Base-by-base conservation (phyloP, 768 basidiomycete species). In the Mycena indigotica region DNA sequence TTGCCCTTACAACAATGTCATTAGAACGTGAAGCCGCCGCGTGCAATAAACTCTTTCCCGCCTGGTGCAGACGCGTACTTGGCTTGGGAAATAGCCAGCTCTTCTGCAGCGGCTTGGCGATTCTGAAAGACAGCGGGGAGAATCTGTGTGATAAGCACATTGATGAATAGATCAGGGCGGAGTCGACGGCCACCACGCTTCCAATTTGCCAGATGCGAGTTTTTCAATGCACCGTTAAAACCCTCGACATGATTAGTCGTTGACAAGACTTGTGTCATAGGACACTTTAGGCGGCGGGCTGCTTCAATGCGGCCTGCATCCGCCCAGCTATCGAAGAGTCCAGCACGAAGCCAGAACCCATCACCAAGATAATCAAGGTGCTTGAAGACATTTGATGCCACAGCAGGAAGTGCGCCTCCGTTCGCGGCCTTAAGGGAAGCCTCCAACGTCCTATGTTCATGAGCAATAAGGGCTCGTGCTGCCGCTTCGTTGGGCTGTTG, bases 171-270 rank as follows among this genome's bases (percentile, higher is more conserved):
- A 57, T 68, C 65, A 26, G 65, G 49, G 1, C 62, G 70, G 8
- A 77, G 66, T 5, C 68, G 64, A 4, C 61, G 60, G 3, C 73
- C 73, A 26, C 58, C 63, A 13, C 63, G 65, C 39, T 70, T 67
- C 64, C 63, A 69, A 25, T 56, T 63, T 0, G 28, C 62, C 0
- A 77, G 23, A 44, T 74, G 59, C 30, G 69, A 72, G 2, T 59
- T 45, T 60, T 78, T 76, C 1, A 77, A 57, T 13, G 70, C 38
- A 4, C 68, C 60, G 50, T 77, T 77, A 63, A 77, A 76, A 1
- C 72, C 69, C 58, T 78, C 74, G 6, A 77, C 67, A 52, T 76
- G 75, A 45, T 78, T 78, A 23, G 74, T 77, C 4, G 76, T 78
- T 0, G 72, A 64, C 5, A 76, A 26, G 2, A 78, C 67, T 2